Conservation (phyloP, 2,329 filamentous ascomycete genomes). For the Neonectria punicea region DNA sequence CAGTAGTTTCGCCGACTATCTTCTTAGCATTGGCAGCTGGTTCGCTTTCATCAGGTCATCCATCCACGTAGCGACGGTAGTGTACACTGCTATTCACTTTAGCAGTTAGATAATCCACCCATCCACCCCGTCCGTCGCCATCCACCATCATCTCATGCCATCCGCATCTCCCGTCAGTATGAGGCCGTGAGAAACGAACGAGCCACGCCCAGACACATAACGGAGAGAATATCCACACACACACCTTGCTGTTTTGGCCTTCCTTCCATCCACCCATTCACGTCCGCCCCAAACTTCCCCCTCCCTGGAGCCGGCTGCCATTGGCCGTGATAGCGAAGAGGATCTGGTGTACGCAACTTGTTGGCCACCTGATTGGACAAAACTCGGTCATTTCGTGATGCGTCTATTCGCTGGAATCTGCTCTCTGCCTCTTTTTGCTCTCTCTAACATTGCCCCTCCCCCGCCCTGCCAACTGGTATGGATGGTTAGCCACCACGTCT, state of each 20-base stretch:
- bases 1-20: slow-evolving; percentile 20
- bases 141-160: slow-evolving; percentile 14
- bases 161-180: background rate
- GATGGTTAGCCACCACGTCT: slow-evolving; percentile 1
- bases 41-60: slow-evolving; percentile 19
- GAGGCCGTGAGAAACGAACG: background rate
- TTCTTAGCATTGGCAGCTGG: slow-evolving; percentile 7
- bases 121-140: slow-evolving; percentile 1
- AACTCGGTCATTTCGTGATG: slow-evolving; percentile 12
- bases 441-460: slow-evolving; percentile 22
- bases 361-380: slow-evolving; percentile 17
- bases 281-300: slow-evolving; percentile 4
- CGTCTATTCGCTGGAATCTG: slow-evolving; percentile 16
- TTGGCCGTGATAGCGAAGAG: slow-evolving; percentile 22
- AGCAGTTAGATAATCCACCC: slow-evolving; percentile 14
- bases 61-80: slow-evolving; percentile 14
- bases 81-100: slow-evolving; percentile 16
- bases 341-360: slow-evolving; percentile 12
- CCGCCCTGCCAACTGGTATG: slow-evolving; percentile 20
- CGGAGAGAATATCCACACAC: background rate
- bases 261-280: slow-evolving; percentile 8
- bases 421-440: background rate
- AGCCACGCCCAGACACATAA: slow-evolving; percentile 1
- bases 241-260: slow-evolving; percentile 7
- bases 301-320: slow-evolving; percentile 10